Percentiles rank a stretch among this genome's conserved stretches.
phyloP scores from a whole-genome alignment of 1,139 yeast genomes.

The Candida tetrigidarum region DNA sequence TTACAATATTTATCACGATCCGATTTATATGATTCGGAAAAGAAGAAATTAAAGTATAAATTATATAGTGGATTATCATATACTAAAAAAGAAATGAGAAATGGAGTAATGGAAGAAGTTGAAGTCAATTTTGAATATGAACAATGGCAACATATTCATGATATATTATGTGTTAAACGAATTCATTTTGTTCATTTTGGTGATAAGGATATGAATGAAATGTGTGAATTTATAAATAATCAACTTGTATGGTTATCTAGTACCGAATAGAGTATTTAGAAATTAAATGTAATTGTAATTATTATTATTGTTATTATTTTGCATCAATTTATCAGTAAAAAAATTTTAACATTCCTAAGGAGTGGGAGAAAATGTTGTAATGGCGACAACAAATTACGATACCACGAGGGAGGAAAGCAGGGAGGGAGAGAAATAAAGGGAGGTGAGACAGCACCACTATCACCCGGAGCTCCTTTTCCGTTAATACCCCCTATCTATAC shows the following conservation, averaged over 20 bases:
- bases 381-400: too few relatives aligned
- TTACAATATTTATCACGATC: constrained; percentile 23
- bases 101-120: constrained; percentile 12
- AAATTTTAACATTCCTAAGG: too few relatives aligned
- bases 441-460: too few relatives aligned
- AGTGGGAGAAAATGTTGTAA: not conserved
- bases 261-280: constrained; percentile 1
- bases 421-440: too few relatives aligned
- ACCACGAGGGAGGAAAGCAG: too few relatives aligned
- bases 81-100: constrained; percentile 15
- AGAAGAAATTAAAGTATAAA: constrained; percentile 31
- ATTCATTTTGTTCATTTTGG: constrained; percentile 32
- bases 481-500: too few relatives aligned
- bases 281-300: not conserved
- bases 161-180: constrained; percentile 31
- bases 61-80: constrained; percentile 33
- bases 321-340: not conserved
- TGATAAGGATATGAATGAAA: constrained; percentile 23
- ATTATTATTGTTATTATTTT: not conserved
- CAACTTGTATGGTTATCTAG: constrained; percentile 31
- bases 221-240: constrained; percentile 33
- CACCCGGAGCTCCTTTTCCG: too few relatives aligned
- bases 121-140: constrained; percentile 37
- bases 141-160: constrained; percentile 38
- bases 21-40: constrained; percentile 32